Evolutionary conservation across 495 filamentous ascomycete species (phyloP).

Genomic region (Melanomma pulvis-pyrius): DNA sequence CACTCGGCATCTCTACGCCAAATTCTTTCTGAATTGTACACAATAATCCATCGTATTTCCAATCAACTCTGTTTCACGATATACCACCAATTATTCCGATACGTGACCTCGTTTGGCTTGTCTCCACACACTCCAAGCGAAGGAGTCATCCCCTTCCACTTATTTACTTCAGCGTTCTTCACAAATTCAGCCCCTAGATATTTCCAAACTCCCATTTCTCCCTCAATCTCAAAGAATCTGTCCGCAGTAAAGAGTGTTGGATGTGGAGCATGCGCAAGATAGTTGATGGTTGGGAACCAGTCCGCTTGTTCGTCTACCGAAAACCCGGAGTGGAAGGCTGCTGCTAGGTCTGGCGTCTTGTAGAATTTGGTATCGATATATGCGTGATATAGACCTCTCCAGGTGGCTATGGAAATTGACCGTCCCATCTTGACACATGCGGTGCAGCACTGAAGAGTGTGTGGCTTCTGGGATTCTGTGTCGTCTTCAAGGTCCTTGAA

Average conservation of each 20-base stretch:
- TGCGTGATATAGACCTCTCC: slow-evolving; percentile 15
- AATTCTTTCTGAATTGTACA: too few relatives aligned
- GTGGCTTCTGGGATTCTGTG: not conserved
- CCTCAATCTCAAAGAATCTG: slow-evolving; percentile 7
- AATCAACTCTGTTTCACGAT: slow-evolving; percentile 8
- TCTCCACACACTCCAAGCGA: slow-evolving; percentile 11
- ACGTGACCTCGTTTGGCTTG: slow-evolving; percentile 9
- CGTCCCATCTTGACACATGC: slow-evolving; percentile 10
- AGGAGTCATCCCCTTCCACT: slow-evolving; percentile 17
- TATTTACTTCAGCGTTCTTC: slow-evolving; percentile 15
- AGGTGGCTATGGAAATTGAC: slow-evolving; percentile 10
- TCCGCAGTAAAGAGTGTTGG: slow-evolving; percentile 13
- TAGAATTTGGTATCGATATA: slow-evolving; percentile 11
- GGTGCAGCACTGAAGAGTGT: slow-evolving; percentile 10
- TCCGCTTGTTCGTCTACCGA: slow-evolving; percentile 9
- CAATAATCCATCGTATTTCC: not conserved
- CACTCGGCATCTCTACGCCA: too few relatives aligned
- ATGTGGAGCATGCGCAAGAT: slow-evolving; percentile 12
- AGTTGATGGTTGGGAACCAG: slow-evolving; percentile 9
- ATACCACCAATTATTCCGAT: slow-evolving; percentile 14
- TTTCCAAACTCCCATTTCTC: slow-evolving; percentile 16
- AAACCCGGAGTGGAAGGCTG: slow-evolving; percentile 15
- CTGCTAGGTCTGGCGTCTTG: slow-evolving; percentile 16
- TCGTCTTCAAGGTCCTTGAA: not conserved
- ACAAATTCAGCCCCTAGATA: slow-evolving; percentile 7